Base-by-base conservation (phyloP, 2,329 filamentous ascomycete genomes). In the Diatrype stigma region DNA sequence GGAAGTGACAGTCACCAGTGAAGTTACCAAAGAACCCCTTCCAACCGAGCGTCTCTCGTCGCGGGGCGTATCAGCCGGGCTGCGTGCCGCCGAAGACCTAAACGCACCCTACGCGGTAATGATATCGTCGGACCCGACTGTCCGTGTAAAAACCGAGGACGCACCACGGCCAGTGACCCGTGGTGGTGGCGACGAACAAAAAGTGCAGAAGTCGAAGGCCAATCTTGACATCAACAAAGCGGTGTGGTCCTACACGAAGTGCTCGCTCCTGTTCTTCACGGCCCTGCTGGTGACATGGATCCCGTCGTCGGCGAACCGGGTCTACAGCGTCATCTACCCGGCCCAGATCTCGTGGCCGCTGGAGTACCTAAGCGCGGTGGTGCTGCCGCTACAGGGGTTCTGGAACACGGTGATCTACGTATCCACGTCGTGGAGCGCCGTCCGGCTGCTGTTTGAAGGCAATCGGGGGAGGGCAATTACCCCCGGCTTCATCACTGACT, bases 391-490 rank as follows among this genome's bases (percentile, higher is more conserved):
- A 0, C 90, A 95, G 64, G 90, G 90, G 0, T 88, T 92, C 61
- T 94, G 89, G 89, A 95, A 95, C 65, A 81, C 85, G 17, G 67
- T 88, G 51, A 90, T 95, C 58, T 95, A 94, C 68, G 70, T 83
- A 16, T 77, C 81, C 11, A 90, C 87, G 1, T 89, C 86, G 6
- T 81, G 83, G 75, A 69, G 79, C 46, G 85, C 85, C 0, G 85
- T 83, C 63, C 78, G 77, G 63, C 68, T 70, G 30, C 66, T 82
- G 26, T 69, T 70, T 23, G 64, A 67, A 30, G 14, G 14, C 16
- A 14, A 17, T 16, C 34, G 34, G 12, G 6, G 6, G 12, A 17
- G 34, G 12, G 34, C 34, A 7, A 34, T 14, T 34, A n/a, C n/a
- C 58, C 63, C 34, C 34, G 34, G 12, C 34, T 37, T 37, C 34